A percentile compares a stretch with the other conserved stretches of the same genome.
phyloP scores from a whole-genome alignment of 164 flowering plant genomes.

The Chimonanthus praecox region DNA sequence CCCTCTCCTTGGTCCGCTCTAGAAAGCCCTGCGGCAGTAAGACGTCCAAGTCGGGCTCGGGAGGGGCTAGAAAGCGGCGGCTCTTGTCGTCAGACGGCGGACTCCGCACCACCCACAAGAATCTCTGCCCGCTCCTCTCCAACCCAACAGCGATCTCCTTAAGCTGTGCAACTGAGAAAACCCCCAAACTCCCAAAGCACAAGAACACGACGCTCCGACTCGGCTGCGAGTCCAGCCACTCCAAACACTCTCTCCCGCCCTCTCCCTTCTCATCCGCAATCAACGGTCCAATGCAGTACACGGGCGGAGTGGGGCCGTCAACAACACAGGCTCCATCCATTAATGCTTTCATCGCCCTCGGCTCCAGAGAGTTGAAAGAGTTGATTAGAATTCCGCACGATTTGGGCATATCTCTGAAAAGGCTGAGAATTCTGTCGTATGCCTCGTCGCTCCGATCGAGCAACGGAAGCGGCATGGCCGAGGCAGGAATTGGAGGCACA shows the following conservation, averaged over 20 bases:
- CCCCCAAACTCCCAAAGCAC: slow-evolving; percentile 40
- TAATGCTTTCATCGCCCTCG: slow-evolving; percentile 13
- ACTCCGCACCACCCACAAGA: slow-evolving; percentile 43
- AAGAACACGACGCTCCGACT: slow-evolving; percentile 34
- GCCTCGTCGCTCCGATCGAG: slow-evolving; percentile 12
- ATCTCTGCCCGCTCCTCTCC: slow-evolving; percentile 34
- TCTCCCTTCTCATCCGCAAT: slow-evolving; percentile 5
- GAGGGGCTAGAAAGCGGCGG: slow-evolving; percentile 3
- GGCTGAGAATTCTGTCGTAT: slow-evolving; percentile 5
- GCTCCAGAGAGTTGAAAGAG: slow-evolving; percentile 25
- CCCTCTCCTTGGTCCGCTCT: slow-evolving; percentile 24
- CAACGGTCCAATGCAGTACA: slow-evolving; percentile 26
- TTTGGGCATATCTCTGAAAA: background rate
- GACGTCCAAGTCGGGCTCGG: slow-evolving; percentile 20
- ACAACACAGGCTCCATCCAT: slow-evolving; percentile 5
- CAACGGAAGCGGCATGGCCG: slow-evolving; percentile 14
- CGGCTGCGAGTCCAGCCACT: slow-evolving; percentile 41
- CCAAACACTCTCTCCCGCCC: slow-evolving; percentile 14
- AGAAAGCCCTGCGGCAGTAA: slow-evolving; percentile 36
- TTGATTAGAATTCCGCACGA: slow-evolving; percentile 25
- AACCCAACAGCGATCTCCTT: slow-evolving; percentile 39
- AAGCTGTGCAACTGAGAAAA: slow-evolving; percentile 26
- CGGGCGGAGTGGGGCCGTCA: slow-evolving; percentile 11
- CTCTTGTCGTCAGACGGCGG: slow-evolving; percentile 20
- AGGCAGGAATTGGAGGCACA: slow-evolving; percentile 13